phyloP scores from a whole-genome alignment of 352 stramenopile genomes.

The Phytopythium ostracodes region DNA sequence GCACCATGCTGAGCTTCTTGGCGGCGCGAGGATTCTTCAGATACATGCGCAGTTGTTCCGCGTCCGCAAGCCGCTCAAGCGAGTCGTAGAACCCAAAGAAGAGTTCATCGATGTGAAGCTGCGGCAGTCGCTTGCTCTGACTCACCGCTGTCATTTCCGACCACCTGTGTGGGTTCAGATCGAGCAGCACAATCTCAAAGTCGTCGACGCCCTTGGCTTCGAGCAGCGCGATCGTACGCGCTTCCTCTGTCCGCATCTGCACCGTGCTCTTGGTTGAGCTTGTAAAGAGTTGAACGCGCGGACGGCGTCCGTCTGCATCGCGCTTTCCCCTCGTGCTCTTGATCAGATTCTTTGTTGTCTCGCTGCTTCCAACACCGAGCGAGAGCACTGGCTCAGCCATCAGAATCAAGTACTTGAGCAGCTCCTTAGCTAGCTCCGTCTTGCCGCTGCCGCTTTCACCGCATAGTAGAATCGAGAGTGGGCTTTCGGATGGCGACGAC shows the following conservation, averaged over 20 bases:
- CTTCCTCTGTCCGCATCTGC: slow-evolving; percentile 77
- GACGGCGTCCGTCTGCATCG: slow-evolving; percentile 7
- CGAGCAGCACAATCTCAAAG: slow-evolving; percentile 71
- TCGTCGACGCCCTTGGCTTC: slow-evolving; percentile 57
- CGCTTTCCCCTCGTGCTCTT: not conserved
- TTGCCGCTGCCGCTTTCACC: slow-evolving; percentile 76
- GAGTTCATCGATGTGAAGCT: slow-evolving; percentile 62
- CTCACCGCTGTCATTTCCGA: slow-evolving; percentile 62
- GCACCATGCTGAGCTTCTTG: slow-evolving; percentile 51
- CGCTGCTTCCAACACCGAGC: not conserved
- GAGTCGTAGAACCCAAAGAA: slow-evolving; percentile 84
- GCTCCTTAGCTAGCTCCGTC: slow-evolving; percentile 70
- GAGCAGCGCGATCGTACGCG: slow-evolving; percentile 67
- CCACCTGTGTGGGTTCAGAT: slow-evolving; percentile 62
- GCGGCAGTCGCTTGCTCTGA: slow-evolving; percentile 63
- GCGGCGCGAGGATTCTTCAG: slow-evolving; percentile 63
- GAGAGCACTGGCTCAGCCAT: slow-evolving; percentile 37
- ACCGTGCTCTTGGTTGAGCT: slow-evolving; percentile 83
- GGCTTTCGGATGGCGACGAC: not conserved
- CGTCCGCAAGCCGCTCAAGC: slow-evolving; percentile 69
- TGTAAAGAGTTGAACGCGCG: slow-evolving; percentile 63
- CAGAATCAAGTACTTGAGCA: slow-evolving; percentile 75
- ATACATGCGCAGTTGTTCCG: slow-evolving; percentile 78
- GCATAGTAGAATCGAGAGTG: slow-evolving; percentile 41
- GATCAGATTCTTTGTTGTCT: not conserved